Percentiles rank a stretch among this genome's conserved stretches.
Evolutionary conservation across 1,284 basidiomycete species (phyloP).

Genomic region (Marasmius sp.): DNA sequence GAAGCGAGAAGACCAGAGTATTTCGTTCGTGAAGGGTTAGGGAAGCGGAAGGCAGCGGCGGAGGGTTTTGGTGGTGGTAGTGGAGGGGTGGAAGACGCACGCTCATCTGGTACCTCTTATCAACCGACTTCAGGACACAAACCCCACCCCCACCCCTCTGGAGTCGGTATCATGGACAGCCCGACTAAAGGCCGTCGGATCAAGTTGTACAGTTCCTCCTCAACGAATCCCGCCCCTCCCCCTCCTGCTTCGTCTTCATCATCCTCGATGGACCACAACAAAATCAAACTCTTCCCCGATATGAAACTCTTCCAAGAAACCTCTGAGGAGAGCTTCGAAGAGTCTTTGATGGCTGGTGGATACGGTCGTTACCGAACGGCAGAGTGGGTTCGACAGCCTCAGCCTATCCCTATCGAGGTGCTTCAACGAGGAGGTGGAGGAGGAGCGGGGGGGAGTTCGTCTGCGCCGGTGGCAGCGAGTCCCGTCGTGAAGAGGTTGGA

Average conservation of each 20-base stretch:
- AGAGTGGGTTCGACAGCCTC: constrained; percentile 53
- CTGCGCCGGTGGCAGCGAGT: background rate
- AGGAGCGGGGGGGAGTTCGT: constrained; percentile 50
- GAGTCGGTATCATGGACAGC: constrained; percentile 63
- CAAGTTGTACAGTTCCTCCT: constrained; percentile 36
- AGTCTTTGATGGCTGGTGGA: constrained; percentile 75
- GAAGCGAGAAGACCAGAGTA: constrained; percentile 70
- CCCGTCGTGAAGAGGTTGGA: background rate
- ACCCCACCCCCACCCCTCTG: constrained; percentile 27
- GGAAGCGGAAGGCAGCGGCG: constrained; percentile 36
- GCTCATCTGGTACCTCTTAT: constrained; percentile 21
- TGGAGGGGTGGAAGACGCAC: background rate
- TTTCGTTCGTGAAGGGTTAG: constrained; percentile 48
- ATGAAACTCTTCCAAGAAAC: constrained; percentile 62
- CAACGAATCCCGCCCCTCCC: background rate
- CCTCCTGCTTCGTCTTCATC: no score
- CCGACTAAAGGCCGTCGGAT: constrained; percentile 68
- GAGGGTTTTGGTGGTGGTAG: background rate
- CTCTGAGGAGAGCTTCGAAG: constrained; percentile 78
- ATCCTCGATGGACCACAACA: no score
- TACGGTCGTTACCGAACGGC: constrained; percentile 65
- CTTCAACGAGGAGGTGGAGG: constrained; percentile 48
- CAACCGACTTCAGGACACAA: constrained; percentile 25
- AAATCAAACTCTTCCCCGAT: constrained; percentile 1
- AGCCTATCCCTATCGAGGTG: constrained; percentile 39